Percentiles rank a stretch among this genome's conserved stretches.
These are phyloP conservation scores for Ganoderma resinaceum DNA, from an alignment of 1,284 basidiomycete species.

Conservation along the genomic window DNA sequence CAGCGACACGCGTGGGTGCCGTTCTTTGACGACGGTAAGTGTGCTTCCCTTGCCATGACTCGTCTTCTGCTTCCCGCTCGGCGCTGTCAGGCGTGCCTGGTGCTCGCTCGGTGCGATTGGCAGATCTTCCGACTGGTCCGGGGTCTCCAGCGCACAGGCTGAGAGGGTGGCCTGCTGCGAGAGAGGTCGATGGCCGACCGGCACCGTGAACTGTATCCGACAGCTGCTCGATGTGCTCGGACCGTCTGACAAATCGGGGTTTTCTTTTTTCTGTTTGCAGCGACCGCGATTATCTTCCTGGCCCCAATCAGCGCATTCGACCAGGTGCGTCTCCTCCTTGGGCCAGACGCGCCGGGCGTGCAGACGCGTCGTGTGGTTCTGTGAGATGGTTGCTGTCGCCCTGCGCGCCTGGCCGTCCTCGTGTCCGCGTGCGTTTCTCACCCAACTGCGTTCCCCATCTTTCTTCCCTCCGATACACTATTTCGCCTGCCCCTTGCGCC, in stretches of 20 bases:
- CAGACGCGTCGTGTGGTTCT: background rate
- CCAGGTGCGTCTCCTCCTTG: conserved; percentile 57
- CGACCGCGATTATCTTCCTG: conserved; percentile 77
- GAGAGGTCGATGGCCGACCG: background rate
- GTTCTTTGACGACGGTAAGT: conserved; percentile 82
- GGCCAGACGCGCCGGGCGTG: background rate
- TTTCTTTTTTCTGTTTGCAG: conserved; percentile 41
- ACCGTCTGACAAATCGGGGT: background rate
- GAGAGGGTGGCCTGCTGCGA: background rate
- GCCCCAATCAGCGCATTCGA: conserved; percentile 86
- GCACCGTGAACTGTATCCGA: background rate
- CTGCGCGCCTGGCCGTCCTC: conserved; percentile 1
- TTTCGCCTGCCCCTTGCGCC: background rate
- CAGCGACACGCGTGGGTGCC: conserved; percentile 83
- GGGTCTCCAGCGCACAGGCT: background rate
- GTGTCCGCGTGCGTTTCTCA: background rate
- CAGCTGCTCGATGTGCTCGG: background rate
- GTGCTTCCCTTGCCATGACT: conserved; percentile 14
- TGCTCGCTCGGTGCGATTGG: background rate
- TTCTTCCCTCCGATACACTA: background rate
- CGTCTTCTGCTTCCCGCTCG: conserved; percentile 1
- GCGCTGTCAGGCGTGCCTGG: conserved; percentile 16
- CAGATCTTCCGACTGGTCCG: background rate
- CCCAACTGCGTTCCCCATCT: background rate
- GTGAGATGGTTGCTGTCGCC: background rate